These are phyloP conservation scores for Kodamaea nitidulidarum DNA, from an alignment of 805 yeast species.

Conservation along the genomic window DNA sequence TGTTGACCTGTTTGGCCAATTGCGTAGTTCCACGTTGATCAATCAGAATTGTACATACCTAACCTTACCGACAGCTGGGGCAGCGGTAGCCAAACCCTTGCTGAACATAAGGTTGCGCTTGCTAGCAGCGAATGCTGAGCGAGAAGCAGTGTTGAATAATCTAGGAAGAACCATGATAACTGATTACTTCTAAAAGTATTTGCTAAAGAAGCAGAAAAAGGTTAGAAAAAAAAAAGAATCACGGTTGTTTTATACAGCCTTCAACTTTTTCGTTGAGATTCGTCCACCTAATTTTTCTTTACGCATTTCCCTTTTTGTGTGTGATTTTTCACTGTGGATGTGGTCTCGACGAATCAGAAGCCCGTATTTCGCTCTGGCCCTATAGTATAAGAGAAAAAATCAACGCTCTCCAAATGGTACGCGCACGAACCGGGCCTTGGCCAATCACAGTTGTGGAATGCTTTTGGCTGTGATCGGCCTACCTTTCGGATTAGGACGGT, in stretches of 20 bases:
- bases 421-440: not conserved
- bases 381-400: constrained; percentile 5
- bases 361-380: constrained; percentile 7
- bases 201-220: constrained; percentile 10
- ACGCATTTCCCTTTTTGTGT: constrained; percentile 2
- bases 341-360: constrained; percentile 6
- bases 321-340: not conserved
- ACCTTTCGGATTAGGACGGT: not conserved
- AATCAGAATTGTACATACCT: constrained; percentile 55
- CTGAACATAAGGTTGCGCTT: constrained; percentile 72
- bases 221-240: constrained; percentile 9
- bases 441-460: constrained; percentile 3
- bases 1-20: not conserved
- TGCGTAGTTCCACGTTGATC: not conserved
- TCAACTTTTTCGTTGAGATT: constrained; percentile 7
- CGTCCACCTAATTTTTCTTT: constrained; percentile 4
- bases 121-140: constrained; percentile 85
- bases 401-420: constrained; percentile 1
- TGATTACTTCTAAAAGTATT: constrained; percentile 11
- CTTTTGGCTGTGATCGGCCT: constrained; percentile 1
- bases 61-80: constrained; percentile 75
- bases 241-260: constrained; percentile 9
- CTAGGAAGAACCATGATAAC: constrained; percentile 51
- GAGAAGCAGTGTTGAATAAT: constrained; percentile 52
- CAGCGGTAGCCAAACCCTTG: constrained; percentile 77